Conservation (phyloP, 768 basidiomycete species). For the Suillus brevipes region DNA sequence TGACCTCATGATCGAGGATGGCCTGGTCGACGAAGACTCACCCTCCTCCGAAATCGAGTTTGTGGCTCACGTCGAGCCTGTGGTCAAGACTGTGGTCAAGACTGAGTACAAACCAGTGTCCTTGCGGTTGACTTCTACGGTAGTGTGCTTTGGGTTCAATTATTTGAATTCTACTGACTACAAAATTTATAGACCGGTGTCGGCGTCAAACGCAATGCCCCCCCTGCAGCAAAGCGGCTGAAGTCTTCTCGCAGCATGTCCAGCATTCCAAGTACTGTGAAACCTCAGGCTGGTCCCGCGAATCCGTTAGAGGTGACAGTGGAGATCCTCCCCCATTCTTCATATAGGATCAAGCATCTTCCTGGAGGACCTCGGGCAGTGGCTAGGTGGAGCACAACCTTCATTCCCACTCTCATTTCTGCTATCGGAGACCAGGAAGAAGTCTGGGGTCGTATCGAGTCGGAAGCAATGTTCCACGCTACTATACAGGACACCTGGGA, state of each 20-base stretch:
- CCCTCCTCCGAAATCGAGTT: neutral
- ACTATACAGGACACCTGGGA: conserved; percentile 5
- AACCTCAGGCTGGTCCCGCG: neutral
- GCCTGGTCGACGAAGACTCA: neutral
- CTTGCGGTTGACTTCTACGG: neutral
- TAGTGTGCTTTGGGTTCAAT: neutral
- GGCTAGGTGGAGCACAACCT: neutral
- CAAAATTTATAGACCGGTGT: neutral
- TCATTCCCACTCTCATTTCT: neutral
- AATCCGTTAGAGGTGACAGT: neutral
- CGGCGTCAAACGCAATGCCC: neutral
- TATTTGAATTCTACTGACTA: neutral
- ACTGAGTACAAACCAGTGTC: neutral
- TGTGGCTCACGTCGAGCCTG: neutral
- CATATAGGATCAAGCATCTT: neutral
- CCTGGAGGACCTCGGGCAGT: neutral
- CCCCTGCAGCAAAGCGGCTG: neutral
- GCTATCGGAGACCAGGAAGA: neutral
- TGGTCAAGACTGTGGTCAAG: neutral
- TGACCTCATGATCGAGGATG: too few species aligned
- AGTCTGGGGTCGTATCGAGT: neutral
- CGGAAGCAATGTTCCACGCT: neutral
- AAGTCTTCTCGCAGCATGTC: neutral
- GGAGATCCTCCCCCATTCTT: neutral
- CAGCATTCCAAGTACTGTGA: neutral